Evolutionary conservation across 305 asterid species (phyloP), one percentile per base, ranked within the genome.

Genomic region (Plantago lanceolata): DNA sequence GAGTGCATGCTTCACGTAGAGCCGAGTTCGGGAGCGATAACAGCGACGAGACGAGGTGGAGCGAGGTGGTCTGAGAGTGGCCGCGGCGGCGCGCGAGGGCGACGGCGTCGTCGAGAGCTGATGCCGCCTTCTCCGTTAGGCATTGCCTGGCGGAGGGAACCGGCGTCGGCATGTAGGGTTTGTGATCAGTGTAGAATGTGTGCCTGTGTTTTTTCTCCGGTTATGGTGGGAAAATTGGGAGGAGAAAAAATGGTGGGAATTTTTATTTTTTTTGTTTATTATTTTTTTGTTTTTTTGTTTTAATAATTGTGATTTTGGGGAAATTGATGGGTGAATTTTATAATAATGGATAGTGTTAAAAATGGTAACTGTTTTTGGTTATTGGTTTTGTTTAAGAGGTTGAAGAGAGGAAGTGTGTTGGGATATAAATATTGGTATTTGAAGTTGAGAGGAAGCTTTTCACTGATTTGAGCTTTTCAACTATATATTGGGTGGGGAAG

Each of bases 21-120:
- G 80, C 19, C 3, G 98, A 92, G 57, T 68, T 81, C 2, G 96
- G 96, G 1, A 79, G 80, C 0, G 96, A 81, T 0, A 89, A 83
- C 16, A 92, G 84, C 0, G 98, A 80, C 1, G 90, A 87, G 4
- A 89, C 79, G 81, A 87, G 71, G 79, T 92, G 98, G 19, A 89
- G 87, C 47, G 98, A 92, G 26, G 98, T 89, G 45, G 98, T 92
- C 35, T 92, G 98, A 2, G 86, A 75, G 71, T 92, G 98, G 4
- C 94, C 88, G 0, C 98, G 91, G 62, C 98, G 91, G 51, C 83
- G 78, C n/a, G 98, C 95, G 69, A 87, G 84, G 9, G 83, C 77
- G 26, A 89, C 90, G 0, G 98, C 95, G 54, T 92, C 98, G 68
- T 92, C 91, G 5, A 92, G 79, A 6, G 78, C 84, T 19, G 77